A percentile compares a stretch with the other conserved stretches of the same genome.
These are phyloP conservation scores for Mycena belliarum DNA, from an alignment of 768 basidiomycete genomes.

Conservation along the genomic window DNA sequence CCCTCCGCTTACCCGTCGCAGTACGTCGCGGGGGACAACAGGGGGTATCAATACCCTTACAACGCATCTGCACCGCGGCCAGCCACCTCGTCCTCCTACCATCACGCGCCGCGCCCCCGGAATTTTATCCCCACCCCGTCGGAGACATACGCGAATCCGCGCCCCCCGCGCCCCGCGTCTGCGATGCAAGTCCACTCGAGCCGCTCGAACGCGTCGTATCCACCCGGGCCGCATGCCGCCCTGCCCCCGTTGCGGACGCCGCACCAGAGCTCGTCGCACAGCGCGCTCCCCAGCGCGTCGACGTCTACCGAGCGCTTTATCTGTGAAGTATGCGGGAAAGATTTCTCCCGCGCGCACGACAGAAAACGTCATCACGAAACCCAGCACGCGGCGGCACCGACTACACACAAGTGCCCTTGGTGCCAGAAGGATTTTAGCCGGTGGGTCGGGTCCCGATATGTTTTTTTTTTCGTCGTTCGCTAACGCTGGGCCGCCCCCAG, in stretches of 20 bases:
- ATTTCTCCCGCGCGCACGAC: slow-evolving; percentile 80
- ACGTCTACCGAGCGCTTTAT: slow-evolving; percentile 61
- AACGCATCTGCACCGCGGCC: background rate
- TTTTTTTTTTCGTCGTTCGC: too few species aligned
- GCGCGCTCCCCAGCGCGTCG: slow-evolving; percentile 35
- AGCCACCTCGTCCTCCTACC: background rate
- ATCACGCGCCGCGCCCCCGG: slow-evolving; percentile 23
- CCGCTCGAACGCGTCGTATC: too few species aligned
- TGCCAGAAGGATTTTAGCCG: slow-evolving; percentile 82
- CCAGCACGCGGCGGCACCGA: slow-evolving; percentile 64
- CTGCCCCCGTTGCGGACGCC: too few species aligned
- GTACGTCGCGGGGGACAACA: background rate
- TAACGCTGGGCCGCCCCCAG: too few species aligned
- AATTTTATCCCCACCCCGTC: slow-evolving; percentile 54
- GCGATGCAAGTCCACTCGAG: slow-evolving; percentile 24
- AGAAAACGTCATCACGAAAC: slow-evolving; percentile 81
- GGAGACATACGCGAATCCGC: slow-evolving; percentile 37
- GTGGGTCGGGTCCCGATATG: slow-evolving; percentile 28
- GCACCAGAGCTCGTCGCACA: background rate
- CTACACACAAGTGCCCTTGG: slow-evolving; percentile 67
- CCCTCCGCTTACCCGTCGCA: slow-evolving; percentile 9
- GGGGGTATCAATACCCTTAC: slow-evolving; percentile 11
- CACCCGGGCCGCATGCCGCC: too few species aligned
- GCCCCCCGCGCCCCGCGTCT: slow-evolving; percentile 27
- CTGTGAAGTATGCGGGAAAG: slow-evolving; percentile 76